Evolutionary conservation across 1,139 yeast genomes (phyloP).

Genomic region (Yamadazyma kanchanaburiensis): DNA sequence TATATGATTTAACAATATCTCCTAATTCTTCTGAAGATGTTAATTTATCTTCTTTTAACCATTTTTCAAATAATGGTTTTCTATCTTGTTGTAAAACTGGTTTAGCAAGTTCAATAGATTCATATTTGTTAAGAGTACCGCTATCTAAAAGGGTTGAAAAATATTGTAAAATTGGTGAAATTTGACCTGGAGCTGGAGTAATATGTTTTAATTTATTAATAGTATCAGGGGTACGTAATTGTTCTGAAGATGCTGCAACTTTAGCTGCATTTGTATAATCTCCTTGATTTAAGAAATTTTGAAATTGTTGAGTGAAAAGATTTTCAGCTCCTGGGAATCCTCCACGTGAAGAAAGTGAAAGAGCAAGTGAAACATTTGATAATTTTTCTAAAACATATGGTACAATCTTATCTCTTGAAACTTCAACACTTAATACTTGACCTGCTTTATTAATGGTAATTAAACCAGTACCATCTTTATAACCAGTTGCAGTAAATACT

Average conservation of each 20-base stretch:
- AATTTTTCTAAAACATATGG: constrained; percentile 88
- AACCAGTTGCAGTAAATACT: constrained; percentile 84
- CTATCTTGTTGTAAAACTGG: constrained; percentile 97
- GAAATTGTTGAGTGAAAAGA: constrained; percentile 88
- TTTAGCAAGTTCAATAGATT: constrained; percentile 90
- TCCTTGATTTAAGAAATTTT: constrained; percentile 76
- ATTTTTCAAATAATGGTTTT: constrained; percentile 89
- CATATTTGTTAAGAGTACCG: constrained; percentile 90
- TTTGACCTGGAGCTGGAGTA: constrained; percentile 95
- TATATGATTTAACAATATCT: constrained; percentile 84
- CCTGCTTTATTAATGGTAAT: constrained; percentile 93
- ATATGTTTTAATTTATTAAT: constrained; percentile 88
- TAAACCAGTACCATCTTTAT: constrained; percentile 75
- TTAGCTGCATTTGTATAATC: constrained; percentile 92
- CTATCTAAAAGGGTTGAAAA: constrained; percentile 89
- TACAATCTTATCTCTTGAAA: constrained; percentile 79
- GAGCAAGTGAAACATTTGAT: constrained; percentile 82
- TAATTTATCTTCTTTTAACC: constrained; percentile 93
- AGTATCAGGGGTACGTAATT: constrained; percentile 91
- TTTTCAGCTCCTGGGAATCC: constrained; percentile 97
- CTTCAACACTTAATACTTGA: constrained; percentile 90
- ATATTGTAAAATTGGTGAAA: constrained; percentile 91
- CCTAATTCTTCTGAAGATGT: constrained; percentile 96
- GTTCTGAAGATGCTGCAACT: constrained; percentile 94
- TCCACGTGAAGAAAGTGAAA: constrained; percentile 89